Conservation (phyloP, 805 yeast species). For the Metschnikowia colocasiae region DNA sequence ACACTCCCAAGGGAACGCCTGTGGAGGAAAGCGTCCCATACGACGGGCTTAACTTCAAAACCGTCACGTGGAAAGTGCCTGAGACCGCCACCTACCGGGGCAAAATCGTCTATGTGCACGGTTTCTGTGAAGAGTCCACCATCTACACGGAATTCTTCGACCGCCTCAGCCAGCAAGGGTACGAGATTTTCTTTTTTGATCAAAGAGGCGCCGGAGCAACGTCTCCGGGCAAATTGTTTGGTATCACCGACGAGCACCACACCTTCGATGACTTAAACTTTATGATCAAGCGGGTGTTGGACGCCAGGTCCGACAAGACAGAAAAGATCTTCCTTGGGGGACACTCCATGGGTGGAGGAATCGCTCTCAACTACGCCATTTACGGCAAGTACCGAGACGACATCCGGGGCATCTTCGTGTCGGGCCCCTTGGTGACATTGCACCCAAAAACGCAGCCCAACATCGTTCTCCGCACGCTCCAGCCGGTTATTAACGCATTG, state of each 20-base stretch:
- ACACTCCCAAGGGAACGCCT: conserved; percentile 32
- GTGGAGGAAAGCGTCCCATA: conserved; percentile 26
- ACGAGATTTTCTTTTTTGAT: conserved; percentile 64
- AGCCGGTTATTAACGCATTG: conserved; percentile 36
- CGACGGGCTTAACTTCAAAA: conserved; percentile 39
- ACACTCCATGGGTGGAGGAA: conserved; percentile 83
- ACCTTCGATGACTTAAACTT: conserved; percentile 59
- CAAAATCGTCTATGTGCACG: conserved; percentile 61
- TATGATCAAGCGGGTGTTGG: conserved; percentile 46
- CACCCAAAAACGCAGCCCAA: conserved; percentile 62
- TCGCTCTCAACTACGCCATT: conserved; percentile 58
- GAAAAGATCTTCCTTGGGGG: conserved; percentile 55
- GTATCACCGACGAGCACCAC: conserved; percentile 53
- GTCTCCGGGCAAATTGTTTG: conserved; percentile 49
- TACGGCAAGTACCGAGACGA: conserved; percentile 47
- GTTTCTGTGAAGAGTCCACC: conserved; percentile 59
- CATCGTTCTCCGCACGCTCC: conserved; percentile 34
- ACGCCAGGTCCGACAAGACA: conserved; percentile 25
- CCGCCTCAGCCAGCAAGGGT: conserved; percentile 48
- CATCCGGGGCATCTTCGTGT: conserved; percentile 45
- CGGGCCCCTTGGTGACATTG: conserved; percentile 59
- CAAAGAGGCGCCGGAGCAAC: conserved; percentile 77
- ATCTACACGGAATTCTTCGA: conserved; percentile 54
- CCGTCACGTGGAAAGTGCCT: conserved; percentile 42
- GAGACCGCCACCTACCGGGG: conserved; percentile 40